Conservation (phyloP, 2,329 filamentous ascomycete species). For the Chaetomiaceae sp. region DNA sequence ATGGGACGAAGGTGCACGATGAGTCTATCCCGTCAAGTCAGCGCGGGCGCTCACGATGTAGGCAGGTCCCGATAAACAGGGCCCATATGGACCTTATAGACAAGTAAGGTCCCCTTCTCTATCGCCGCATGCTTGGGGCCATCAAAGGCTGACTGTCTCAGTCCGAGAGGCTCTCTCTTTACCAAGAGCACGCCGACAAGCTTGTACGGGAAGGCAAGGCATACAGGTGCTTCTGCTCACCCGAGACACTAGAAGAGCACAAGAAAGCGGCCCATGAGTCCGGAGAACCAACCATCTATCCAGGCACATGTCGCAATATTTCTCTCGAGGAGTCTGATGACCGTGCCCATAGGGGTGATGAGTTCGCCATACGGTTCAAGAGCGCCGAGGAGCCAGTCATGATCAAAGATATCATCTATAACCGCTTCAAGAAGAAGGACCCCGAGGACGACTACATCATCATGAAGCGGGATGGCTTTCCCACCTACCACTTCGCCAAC, state of each 20-base stretch:
- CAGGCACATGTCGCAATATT: constrained; percentile 67
- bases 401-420: constrained; percentile 78
- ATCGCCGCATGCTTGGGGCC: background rate
- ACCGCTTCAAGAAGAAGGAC: constrained; percentile 53
- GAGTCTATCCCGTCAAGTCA: background rate
- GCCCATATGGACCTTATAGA: constrained; percentile 78
- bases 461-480: constrained; percentile 84
- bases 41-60: constrained; percentile 17
- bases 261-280: constrained; percentile 57
- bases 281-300: constrained; percentile 44
- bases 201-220: constrained; percentile 69
- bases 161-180: constrained; percentile 74
- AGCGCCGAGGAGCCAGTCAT: constrained; percentile 57
- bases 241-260: constrained; percentile 64
- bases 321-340: constrained; percentile 63
- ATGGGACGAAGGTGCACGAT: constrained; percentile 80
- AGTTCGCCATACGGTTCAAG: constrained; percentile 73
- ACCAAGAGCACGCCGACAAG: constrained; percentile 64
- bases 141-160: constrained; percentile 33
- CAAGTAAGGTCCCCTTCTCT: constrained; percentile 52
- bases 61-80: constrained; percentile 71
- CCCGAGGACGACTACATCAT: constrained; percentile 78
- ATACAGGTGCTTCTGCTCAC: constrained; percentile 89
- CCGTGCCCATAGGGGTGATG: constrained; percentile 63
- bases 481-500: constrained; percentile 96